Percentiles rank a stretch among this genome's conserved stretches.
Evolutionary conservation across 1,139 yeast species (phyloP).

Genomic region (Geotrichum macrosporum): DNA sequence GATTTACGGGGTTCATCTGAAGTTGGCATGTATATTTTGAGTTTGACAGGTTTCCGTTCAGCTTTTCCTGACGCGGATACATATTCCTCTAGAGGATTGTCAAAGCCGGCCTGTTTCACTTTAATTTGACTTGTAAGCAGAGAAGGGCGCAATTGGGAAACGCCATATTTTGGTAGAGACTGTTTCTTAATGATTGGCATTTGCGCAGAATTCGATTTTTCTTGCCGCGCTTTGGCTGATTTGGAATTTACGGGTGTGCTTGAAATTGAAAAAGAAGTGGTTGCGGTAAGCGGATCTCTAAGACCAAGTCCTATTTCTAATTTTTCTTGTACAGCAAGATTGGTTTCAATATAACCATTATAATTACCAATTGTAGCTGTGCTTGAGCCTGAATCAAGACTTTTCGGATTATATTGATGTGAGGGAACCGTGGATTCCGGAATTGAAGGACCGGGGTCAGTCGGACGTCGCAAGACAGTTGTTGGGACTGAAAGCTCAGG

Average conservation of each 20-base stretch:
- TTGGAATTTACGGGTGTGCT: background rate
- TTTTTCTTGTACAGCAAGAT: conserved; percentile 19
- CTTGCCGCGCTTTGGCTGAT: background rate
- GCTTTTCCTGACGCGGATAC: conserved; percentile 41
- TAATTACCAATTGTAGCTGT: background rate
- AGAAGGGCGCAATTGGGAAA: conserved; percentile 20
- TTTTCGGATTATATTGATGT: background rate
- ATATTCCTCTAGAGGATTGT: conserved; percentile 43
- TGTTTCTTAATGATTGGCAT: conserved; percentile 16
- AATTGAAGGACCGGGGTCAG: conserved; percentile 14
- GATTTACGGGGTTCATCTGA: conserved; percentile 35
- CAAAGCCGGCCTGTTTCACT: conserved; percentile 32
- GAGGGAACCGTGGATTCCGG: background rate
- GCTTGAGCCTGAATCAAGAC: background rate
- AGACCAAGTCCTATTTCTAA: conserved; percentile 22
- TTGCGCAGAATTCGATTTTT: background rate
- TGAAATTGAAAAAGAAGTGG: background rate
- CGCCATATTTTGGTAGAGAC: background rate
- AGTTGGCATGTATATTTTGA: conserved; percentile 41
- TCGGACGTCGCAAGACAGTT: conserved; percentile 9
- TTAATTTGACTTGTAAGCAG: conserved; percentile 33
- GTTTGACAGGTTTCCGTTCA: conserved; percentile 36
- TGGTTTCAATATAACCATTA: conserved; percentile 8
- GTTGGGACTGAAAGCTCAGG: background rate
- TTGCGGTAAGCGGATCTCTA: conserved; percentile 9